Percentiles rank a stretch among this genome's conserved stretches.
These are phyloP conservation scores for Athelia psychrophila DNA, from an alignment of 1,284 basidiomycete genomes.

Conservation along the genomic window DNA sequence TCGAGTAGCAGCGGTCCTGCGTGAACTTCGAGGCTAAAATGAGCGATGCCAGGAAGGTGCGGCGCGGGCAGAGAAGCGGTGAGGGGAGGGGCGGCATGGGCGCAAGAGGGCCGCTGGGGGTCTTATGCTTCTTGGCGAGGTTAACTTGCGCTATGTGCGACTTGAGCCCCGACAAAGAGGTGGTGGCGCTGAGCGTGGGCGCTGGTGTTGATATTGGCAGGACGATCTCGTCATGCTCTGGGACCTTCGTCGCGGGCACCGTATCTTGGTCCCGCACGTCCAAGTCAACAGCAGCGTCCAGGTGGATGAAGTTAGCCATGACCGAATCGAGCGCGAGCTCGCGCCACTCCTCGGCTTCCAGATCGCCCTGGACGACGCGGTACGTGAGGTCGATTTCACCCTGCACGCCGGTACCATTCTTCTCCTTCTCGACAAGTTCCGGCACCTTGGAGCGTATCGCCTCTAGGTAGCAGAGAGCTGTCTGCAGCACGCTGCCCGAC, in stretches of 20 bases:
- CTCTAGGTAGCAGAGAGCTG: slow-evolving; percentile 76
- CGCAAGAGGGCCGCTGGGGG: slow-evolving; percentile 25
- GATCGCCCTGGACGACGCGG: slow-evolving; percentile 33
- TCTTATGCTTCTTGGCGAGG: slow-evolving; percentile 15
- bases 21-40: slow-evolving; percentile 91
- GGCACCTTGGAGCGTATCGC: slow-evolving; percentile 67
- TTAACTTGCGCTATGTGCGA: slow-evolving; percentile 1
- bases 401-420: slow-evolving; percentile 32
- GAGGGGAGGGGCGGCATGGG: slow-evolving; percentile 60
- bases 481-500: slow-evolving; percentile 72
- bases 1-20: slow-evolving; percentile 91
- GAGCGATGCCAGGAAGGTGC: slow-evolving; percentile 85
- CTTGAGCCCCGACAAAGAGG: neutral
- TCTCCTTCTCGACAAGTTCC: slow-evolving; percentile 52
- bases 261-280: slow-evolving; percentile 4
- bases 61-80: slow-evolving; percentile 81
- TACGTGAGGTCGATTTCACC: slow-evolving; percentile 39
- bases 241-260: slow-evolving; percentile 1
- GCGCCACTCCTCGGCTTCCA: neutral
- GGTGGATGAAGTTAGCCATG: neutral
- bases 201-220: neutral
- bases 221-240: slow-evolving; percentile 3
- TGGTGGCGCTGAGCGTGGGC: slow-evolving; percentile 3
- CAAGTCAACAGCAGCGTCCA: slow-evolving; percentile 1
- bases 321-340: neutral